Evolutionary conservation across 148 eudicot species (phyloP).

Genomic region (Rhododendron molle): DNA sequence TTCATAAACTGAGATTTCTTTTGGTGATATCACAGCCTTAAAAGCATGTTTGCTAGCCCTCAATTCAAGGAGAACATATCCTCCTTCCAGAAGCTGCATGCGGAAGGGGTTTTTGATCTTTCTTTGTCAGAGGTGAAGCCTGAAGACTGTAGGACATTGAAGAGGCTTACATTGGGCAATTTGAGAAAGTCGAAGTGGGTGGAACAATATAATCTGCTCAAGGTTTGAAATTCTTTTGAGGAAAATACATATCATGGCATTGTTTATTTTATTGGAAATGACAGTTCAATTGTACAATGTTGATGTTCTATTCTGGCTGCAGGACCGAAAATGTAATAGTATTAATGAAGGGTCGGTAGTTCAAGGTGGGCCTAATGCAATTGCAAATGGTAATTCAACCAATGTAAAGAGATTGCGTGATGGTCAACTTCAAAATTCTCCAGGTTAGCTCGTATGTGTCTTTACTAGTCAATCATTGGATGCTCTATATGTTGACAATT

Average conservation of each 20-base stretch:
- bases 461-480: neutral
- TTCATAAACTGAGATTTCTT: neutral
- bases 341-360: constrained; percentile 27
- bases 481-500: neutral
- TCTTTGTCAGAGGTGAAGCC: constrained; percentile 40
- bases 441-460: constrained; percentile 47
- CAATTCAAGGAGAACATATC: constrained; percentile 67
- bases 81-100: constrained; percentile 71
- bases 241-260: neutral
- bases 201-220: constrained; percentile 57
- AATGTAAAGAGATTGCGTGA: constrained; percentile 45
- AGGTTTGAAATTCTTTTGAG: constrained; percentile 41
- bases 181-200: constrained; percentile 66
- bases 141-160: constrained; percentile 57
- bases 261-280: neutral
- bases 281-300: neutral
- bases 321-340: constrained; percentile 45
- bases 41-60: constrained; percentile 57
- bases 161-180: constrained; percentile 60
- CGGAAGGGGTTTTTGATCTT: constrained; percentile 73
- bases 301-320: constrained; percentile 20
- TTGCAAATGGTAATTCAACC: constrained; percentile 31
- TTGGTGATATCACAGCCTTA: constrained; percentile 42
- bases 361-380: constrained; percentile 33
- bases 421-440: constrained; percentile 26